Percentiles rank a stretch among this genome's conserved stretches.
phyloP scores from a whole-genome alignment of 1,284 basidiomycete genomes.

The Leccinum angustisporum region DNA sequence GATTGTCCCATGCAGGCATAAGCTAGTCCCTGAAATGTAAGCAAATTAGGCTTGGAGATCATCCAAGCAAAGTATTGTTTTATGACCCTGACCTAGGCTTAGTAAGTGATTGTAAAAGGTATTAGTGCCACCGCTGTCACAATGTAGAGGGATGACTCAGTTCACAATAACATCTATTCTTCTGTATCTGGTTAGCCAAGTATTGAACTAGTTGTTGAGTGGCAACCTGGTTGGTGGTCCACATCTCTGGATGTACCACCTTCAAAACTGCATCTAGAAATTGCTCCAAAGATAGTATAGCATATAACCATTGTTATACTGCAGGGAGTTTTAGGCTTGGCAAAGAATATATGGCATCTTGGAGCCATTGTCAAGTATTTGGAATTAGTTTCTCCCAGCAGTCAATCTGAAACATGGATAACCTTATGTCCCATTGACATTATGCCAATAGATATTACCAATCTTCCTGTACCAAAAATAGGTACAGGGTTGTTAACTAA shows the following conservation, averaged over 20 bases:
- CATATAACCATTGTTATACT: neutral
- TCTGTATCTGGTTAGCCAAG: conserved; percentile 6
- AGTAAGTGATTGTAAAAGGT: conserved; percentile 5
- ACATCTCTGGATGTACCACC: conserved; percentile 1
- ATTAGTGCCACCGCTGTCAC: neutral
- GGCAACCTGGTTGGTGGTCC: neutral
- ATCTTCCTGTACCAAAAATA: too few species aligned
- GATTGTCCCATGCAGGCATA: too few species aligned
- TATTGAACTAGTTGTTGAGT: neutral
- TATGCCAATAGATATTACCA: too few species aligned
- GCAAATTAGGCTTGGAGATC: neutral
- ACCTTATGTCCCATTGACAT: neutral
- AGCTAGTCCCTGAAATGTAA: too few species aligned
- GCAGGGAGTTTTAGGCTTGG: neutral
- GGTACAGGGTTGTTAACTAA: too few species aligned
- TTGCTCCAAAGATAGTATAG: neutral
- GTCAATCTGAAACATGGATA: neutral
- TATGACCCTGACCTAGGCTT: conserved; percentile 3
- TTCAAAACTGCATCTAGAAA: neutral
- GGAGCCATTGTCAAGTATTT: neutral
- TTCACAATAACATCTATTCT: conserved; percentile 8
- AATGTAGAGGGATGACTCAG: neutral
- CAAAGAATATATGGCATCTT: neutral
- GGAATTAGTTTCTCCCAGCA: neutral
- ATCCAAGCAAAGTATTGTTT: conserved; percentile 1